Evolutionary conservation across 306 rosid species (phyloP), one percentile per base, ranked within the genome.

Genomic region (Carpinus viminea): DNA sequence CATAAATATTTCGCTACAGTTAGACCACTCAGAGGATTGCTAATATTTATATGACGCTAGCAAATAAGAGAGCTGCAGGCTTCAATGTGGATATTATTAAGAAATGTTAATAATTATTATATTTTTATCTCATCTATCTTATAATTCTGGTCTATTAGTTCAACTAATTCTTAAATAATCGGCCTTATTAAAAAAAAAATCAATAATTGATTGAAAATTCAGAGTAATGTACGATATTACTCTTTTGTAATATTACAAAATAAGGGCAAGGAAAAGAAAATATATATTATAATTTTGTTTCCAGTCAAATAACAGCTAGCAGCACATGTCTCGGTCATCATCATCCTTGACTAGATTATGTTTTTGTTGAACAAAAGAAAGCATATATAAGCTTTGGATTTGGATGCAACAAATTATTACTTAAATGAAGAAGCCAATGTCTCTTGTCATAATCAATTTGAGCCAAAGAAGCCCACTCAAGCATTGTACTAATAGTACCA

Each of bases 1-100:
- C 68, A 68, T 69, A 26, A 50, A 54, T 71, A 69, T 72, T 78
- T 59, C 10, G 62, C 43, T 71, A 71, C 59, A 71, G 72, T 47
- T 59, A 13, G 82, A 60, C 59, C 31, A 59, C 10, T 59, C 36
- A 59, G 65, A 24, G 2, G 65, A 21, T 21, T 57, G 65, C 21
- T 57, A 24, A 24, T 24, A 24, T 24, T 24, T 24, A 24, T 24
- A 24, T 24, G 26, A 24, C 26, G 26, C 26, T 24, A 31, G 34
- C 34, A 31, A 31, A 31, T 31, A 31, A 31, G 34, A 31, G 34
- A 31, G 53, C 13, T 9, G 15, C 43, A 38, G 43, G 0, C 43
- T 38, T 38, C 43, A 38, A 4, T 5, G 43, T 38, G 43, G 43
- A 38, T 0, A 31, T 31, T 31, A 31, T 31, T 31, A 2, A 31